These are phyloP conservation scores for Phytophthora sp. DNA, from an alignment of 352 stramenopile species.

Conservation along the genomic window DNA sequence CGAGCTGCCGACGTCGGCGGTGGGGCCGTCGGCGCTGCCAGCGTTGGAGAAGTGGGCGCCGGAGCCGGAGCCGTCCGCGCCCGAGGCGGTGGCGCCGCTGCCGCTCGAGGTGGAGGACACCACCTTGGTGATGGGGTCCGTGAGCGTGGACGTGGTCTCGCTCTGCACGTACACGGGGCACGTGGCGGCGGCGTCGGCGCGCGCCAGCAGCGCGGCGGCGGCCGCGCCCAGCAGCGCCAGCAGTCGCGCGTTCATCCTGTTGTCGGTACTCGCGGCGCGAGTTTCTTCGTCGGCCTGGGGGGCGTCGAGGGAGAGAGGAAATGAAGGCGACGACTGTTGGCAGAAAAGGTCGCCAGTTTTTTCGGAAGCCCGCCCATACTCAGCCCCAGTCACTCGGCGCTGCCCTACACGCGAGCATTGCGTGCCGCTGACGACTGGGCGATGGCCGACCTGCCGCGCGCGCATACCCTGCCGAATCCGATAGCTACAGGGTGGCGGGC, in stretches of 20 bases:
- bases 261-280: background rate
- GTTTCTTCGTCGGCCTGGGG: conserved; percentile 9
- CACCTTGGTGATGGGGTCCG: conserved; percentile 57
- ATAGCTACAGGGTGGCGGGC: too few species aligned
- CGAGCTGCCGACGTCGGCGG: conserved; percentile 26
- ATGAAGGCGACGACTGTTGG: conserved; percentile 13
- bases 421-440: conserved; percentile 30
- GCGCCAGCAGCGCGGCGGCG: conserved; percentile 32
- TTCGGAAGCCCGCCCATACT: conserved; percentile 5
- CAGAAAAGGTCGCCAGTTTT: conserved; percentile 16
- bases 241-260: conserved; percentile 26
- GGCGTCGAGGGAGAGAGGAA: conserved; percentile 27
- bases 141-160: conserved; percentile 61
- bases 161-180: conserved; percentile 73
- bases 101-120: conserved; percentile 31
- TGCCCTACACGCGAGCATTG: conserved; percentile 19
- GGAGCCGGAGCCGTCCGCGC: conserved; percentile 14
- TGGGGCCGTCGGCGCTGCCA: conserved; percentile 19
- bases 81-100: conserved; percentile 31
- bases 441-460: background rate
- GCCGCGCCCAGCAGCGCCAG: conserved; percentile 35
- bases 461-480: background rate
- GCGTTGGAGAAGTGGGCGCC: conserved; percentile 22
- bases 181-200: conserved; percentile 41
- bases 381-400: conserved; percentile 6